Conservation (phyloP, 495 filamentous ascomycete species). For the Geoglossum glabrum region DNA sequence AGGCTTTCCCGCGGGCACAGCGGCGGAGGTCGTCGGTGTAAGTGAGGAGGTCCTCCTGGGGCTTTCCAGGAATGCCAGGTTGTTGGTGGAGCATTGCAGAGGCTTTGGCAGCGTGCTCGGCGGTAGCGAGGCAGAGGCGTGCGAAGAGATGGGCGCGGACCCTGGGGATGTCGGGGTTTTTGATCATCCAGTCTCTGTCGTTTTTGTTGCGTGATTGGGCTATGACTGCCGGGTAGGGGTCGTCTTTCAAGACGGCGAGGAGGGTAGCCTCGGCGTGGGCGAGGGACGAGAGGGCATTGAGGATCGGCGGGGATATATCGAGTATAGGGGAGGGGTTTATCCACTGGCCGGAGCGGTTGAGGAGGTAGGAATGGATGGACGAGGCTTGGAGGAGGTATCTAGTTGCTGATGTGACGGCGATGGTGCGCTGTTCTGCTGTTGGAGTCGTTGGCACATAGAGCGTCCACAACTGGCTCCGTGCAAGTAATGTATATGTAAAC, state of each 20-base stretch:
- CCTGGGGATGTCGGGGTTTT: constrained; percentile 64
- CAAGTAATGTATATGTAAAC: constrained; percentile 48
- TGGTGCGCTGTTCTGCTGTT: constrained; percentile 37
- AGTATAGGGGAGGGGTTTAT: constrained; percentile 6
- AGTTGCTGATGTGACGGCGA: constrained; percentile 54
- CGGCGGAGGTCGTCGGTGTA: constrained; percentile 57
- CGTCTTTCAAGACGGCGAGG: constrained; percentile 75
- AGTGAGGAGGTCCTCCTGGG: constrained; percentile 41
- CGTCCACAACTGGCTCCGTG: constrained; percentile 33
- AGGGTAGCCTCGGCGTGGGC: constrained; percentile 77
- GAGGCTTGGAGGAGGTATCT: constrained; percentile 59
- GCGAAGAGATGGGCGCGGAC: constrained; percentile 77
- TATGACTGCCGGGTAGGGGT: constrained; percentile 67
- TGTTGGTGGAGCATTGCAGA: constrained; percentile 25
- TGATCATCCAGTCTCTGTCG: constrained; percentile 85
- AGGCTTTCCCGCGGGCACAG: constrained; percentile 60
- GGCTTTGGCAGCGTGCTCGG: constrained; percentile 45
- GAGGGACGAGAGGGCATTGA: constrained; percentile 41
- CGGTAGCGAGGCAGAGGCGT: constrained; percentile 61
- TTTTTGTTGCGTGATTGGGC: constrained; percentile 56
- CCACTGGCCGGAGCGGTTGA: constrained; percentile 22
- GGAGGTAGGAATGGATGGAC: constrained; percentile 53
- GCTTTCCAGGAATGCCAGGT: constrained; percentile 8
- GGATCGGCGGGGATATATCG: neutral
- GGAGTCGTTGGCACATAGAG: constrained; percentile 4